Conservation (phyloP, 352 stramenopile species). For the Peronosclerospora sorghi region DNA sequence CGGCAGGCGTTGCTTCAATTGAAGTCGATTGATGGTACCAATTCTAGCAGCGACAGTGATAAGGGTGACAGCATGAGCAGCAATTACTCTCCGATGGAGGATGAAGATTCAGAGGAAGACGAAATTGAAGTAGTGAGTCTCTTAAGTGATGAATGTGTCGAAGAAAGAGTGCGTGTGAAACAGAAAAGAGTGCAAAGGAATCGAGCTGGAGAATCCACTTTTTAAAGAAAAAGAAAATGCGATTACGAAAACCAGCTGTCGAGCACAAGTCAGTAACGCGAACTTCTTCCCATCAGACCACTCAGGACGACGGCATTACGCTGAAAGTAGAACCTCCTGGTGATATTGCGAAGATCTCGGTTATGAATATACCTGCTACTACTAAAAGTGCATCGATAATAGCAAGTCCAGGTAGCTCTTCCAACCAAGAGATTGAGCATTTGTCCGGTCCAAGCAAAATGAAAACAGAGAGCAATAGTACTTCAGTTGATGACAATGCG, state of each 20-base stretch:
- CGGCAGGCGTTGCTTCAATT: constrained; percentile 15
- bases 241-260: constrained; percentile 9
- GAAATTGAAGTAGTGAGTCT: constrained; percentile 19
- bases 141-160: constrained; percentile 37
- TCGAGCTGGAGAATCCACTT: constrained; percentile 1
- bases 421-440: too few relatives aligned
- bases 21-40: constrained; percentile 18
- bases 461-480: too few relatives aligned
- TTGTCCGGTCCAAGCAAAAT: too few relatives aligned
- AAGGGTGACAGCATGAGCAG: constrained; percentile 25
- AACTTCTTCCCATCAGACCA: not conserved
- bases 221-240: constrained; percentile 20
- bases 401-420: too few relatives aligned
- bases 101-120: too few relatives aligned
- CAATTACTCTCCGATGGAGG: constrained; percentile 20
- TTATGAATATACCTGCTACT: not conserved
- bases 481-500: not conserved
- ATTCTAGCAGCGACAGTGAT: constrained; percentile 18
- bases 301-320: not conserved
- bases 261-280: constrained; percentile 12
- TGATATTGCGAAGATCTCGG: not conserved
- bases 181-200: constrained; percentile 18
- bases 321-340: not conserved
- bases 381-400: constrained; percentile 2
- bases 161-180: constrained; percentile 8